phyloP scores from a whole-genome alignment of 495 filamentous ascomycete species.

The Amorphotheca resinae region DNA sequence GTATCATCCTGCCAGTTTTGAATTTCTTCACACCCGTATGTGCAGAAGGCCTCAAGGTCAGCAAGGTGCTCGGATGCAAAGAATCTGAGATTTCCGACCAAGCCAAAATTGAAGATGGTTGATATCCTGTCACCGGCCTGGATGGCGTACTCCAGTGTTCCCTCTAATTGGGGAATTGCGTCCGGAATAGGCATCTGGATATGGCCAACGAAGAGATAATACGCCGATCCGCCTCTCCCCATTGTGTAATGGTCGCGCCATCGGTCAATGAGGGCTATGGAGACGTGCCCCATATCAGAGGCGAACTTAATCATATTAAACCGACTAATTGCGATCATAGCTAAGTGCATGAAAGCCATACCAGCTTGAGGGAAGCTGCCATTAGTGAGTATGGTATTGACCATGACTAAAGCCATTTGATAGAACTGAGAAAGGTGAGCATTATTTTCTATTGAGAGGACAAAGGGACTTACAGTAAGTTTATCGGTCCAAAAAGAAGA shows the following conservation, averaged over 20 bases:
- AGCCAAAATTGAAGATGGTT: constrained; percentile 59
- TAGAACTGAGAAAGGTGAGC: constrained; percentile 39
- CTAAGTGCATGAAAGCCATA: constrained; percentile 62
- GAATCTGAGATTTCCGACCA: constrained; percentile 56
- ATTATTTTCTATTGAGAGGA: neutral
- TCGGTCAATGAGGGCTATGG: constrained; percentile 51
- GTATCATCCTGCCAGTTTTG: constrained; percentile 61
- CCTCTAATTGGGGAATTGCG: constrained; percentile 49
- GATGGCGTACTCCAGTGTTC: constrained; percentile 57
- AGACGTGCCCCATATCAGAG: constrained; percentile 47
- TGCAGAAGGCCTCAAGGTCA: constrained; percentile 62
- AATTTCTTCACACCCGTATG: constrained; percentile 61
- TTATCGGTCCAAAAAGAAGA: constrained; percentile 76
- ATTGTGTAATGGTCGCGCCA: constrained; percentile 57
- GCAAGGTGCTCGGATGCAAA: constrained; percentile 62
- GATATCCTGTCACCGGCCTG: constrained; percentile 63
- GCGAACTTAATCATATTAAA: constrained; percentile 64
- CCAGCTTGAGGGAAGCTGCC: constrained; percentile 63
- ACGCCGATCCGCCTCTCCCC: constrained; percentile 58
- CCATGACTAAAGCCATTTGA: constrained; percentile 56
- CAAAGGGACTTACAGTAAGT: constrained; percentile 25
- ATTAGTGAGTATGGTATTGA: constrained; percentile 51
- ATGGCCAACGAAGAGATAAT: constrained; percentile 64
- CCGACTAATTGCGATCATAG: constrained; percentile 57
- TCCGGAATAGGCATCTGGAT: constrained; percentile 49